Base-by-base conservation (phyloP, 176 grass and related monocot species). In the Rhipidocladum racemiflorum region DNA sequence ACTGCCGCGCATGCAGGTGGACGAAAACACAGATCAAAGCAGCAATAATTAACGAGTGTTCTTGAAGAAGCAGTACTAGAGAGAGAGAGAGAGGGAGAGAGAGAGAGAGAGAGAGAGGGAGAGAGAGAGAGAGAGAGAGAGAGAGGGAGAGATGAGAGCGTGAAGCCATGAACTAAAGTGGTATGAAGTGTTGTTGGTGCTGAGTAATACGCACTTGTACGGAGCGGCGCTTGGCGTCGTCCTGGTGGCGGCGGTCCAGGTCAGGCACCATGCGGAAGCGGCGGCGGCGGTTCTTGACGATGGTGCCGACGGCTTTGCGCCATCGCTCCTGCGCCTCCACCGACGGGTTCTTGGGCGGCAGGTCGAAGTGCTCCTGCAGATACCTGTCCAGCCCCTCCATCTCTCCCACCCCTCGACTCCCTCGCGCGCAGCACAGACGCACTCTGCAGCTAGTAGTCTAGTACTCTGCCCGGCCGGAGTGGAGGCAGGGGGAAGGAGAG, bases 211-310 rank as follows among this genome's bases (percentile, higher is more conserved):
- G 32, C 27, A 95, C 96, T 85, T 95, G 96, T 42, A 85, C 40
- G 68, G 90, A 87, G 29, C 70, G 86, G 34, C 87, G 87, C 86
- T 84, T 82, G 11, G 27, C 80, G 15, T 88, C 32, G 74, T 91
- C 77, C 81, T 74, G 49, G 11, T 10, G 70, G 32, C 92, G 86
- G 79, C 85, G 60, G 16, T 95, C 92, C 75, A 98, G 84, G 79
- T 98, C 87, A 34, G 92, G 76, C 25, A 95, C 89, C 82, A 85
- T 84, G 81, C 96, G 92, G 82, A 98, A 98, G 15, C 96, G 90
- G 12, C 96, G 92, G 53, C 90, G 85, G 7, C 2, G 87, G 84
- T 98, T 98, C 88, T 80, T 90, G 71, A 98, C 90, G 67, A 98
- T 4, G 7, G 21, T 61, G 21, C 85, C 88, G 5, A 93, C 92